Evolutionary conservation across 2,329 filamentous ascomycete genomes (phyloP), one percentile per base, ranked within the genome.

Genomic region (Davidsoniella virescens): DNA sequence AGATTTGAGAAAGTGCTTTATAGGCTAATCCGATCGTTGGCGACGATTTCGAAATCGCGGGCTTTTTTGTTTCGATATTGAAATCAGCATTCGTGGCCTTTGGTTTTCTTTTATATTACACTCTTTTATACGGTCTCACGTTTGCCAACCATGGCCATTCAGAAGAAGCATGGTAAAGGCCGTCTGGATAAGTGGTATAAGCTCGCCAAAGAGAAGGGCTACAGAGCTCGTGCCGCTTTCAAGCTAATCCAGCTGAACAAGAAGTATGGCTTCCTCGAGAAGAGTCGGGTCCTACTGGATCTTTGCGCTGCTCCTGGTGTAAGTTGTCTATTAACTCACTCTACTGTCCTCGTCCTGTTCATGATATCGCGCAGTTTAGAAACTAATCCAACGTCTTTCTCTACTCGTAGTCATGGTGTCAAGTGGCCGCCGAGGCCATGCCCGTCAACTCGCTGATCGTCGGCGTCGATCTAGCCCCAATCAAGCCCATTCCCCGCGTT

Each of bases 161-260:
- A 96, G 63, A 95, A 96, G 76, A 96, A 96, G 76, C 84, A 94
- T 70, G 90, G 87, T 69, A 96, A 96, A 71, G 90, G 90, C 67
- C 88, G 90, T 77, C 75, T 95, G 61, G 92, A 98, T 68, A 95
- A 96, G 68, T 96, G 88, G 86, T 98, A 96, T 69, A 90, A 88
- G 64, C 80, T 96, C 60, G 92, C 92, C 55, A 98, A 98, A 67
- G 92, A 98, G 65, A 96, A 95, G 67, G 92, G 92, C 55, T 98
- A 95, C 64, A 76, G 92, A 61, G 90, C 92, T 55, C 78, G 92
- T 75, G 88, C 92, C 59, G 88, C 92, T 51, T 96, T 96, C 76
- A 98, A 98, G 70, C 70, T 98, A 59, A 90, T 98, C 58, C 90
- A 98, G 65, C 71, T 98, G 60, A 98, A 98, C 71, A 95, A 96